Base-by-base conservation (phyloP, 202 grass and related monocot genomes). In the Brachypodium distachyon region DNA sequence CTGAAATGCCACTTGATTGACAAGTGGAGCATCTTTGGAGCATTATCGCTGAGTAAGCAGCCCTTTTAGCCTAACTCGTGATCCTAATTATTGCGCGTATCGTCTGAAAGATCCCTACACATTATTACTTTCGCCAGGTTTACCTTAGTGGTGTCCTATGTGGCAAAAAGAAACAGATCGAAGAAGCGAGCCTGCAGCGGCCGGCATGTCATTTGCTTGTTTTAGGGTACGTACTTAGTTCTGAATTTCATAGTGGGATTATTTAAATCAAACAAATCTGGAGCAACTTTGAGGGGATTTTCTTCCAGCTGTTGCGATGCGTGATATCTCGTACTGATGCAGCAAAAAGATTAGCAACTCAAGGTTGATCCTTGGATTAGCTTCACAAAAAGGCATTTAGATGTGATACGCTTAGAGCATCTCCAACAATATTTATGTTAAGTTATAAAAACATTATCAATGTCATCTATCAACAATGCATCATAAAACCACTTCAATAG, bases 41-140 rank as follows among this genome's bases (percentile, higher is more conserved):
- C 12, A 17, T 41, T 46, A 55, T 34, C 21, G 4, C 0, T 36
- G n/a, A 17, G n/a, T 47, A 46, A 40, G 21, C n/a, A n/a, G n/a
- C n/a, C n/a, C 55, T 72, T 72, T 51, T 40, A 50, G 57, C 79
- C 58, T 42, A 87, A 77, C 47, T 12, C 1, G 55, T 29, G 72
- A 81, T 81, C 72, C 12, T 67, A 78, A 66, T 73, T 40, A 77
- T 82, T n/a, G 10, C 18, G 57, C 23, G 63, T 50, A 66, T 77
- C 39, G 1, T 40, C 63, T 37, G 55, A 29, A 39, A 66, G 48
- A 49, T 64, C 47, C 4, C 37, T 73, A 34, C 1, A 38, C 48
- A 55, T 47, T 4, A 18, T 46, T 72, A 11, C 17, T 38, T 40
- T 37, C 47, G 2, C 38, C 18, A 17, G 28, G 18, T 17, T 17